Conservation (phyloP, 2,329 filamentous ascomycete species). For the Penicillium thymicola region DNA sequence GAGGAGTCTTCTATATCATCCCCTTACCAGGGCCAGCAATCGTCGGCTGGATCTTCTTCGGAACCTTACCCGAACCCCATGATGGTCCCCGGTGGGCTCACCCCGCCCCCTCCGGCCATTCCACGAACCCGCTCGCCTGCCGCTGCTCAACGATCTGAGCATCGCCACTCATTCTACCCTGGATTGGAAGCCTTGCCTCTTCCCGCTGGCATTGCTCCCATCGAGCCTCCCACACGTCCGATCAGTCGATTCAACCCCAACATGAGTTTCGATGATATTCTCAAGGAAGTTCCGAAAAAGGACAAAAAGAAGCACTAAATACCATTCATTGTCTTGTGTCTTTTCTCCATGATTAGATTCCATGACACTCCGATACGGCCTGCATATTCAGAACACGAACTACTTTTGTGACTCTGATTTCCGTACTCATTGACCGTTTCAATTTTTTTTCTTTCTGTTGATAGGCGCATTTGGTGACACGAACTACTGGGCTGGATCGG, state of each 20-base stretch:
- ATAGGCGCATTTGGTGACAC: slow-evolving; percentile 23
- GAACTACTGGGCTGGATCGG: slow-evolving; percentile 6
- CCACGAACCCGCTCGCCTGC: slow-evolving; percentile 35
- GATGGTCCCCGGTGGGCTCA: slow-evolving; percentile 30
- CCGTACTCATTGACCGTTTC: background rate
- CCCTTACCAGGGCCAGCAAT: slow-evolving; percentile 37
- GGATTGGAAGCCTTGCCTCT: slow-evolving; percentile 46
- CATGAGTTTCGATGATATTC: slow-evolving; percentile 50
- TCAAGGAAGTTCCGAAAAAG: slow-evolving; percentile 41
- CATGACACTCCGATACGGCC: background rate
- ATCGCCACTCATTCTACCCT: slow-evolving; percentile 44
- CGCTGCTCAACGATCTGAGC: slow-evolving; percentile 31
- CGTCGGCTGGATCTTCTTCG: slow-evolving; percentile 36
- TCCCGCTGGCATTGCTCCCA: slow-evolving; percentile 42
- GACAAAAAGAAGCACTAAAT: slow-evolving; percentile 35
- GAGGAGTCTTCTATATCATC: slow-evolving; percentile 40
- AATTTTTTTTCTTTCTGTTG: slow-evolving; percentile 17
- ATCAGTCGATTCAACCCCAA: slow-evolving; percentile 45
- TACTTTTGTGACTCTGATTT: background rate
- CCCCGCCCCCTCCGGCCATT: slow-evolving; percentile 36
- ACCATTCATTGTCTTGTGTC: background rate
- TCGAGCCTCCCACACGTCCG: slow-evolving; percentile 40
- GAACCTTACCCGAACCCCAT: slow-evolving; percentile 35
- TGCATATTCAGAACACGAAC: background rate
- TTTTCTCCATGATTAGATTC: slow-evolving; percentile 10